A percentile compares a stretch with the other conserved stretches of the same genome.
phyloP scores from a whole-genome alignment of 1,284 basidiomycete genomes.

The Irpex lacteus region DNA sequence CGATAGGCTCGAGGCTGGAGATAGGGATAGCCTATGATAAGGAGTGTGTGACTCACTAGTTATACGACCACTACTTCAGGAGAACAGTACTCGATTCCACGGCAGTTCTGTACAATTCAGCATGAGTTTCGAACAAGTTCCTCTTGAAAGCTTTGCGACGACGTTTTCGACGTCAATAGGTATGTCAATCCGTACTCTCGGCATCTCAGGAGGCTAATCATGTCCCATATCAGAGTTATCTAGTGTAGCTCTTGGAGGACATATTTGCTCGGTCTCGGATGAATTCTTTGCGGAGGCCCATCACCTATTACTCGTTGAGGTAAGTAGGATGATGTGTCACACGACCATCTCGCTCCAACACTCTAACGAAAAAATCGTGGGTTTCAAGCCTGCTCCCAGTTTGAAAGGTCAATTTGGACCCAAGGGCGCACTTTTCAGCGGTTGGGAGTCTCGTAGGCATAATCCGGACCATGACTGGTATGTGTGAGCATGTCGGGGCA shows the following conservation, averaged over 20 bases:
- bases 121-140: conserved; percentile 43
- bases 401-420: conserved; percentile 95
- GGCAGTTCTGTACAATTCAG: not conserved
- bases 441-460: conserved; percentile 93
- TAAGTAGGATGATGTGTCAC: conserved; percentile 33
- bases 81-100: not conserved
- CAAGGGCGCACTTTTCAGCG: conserved; percentile 92
- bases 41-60: not conserved
- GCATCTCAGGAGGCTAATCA: not conserved
- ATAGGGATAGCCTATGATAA: not conserved
- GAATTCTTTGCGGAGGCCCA: conserved; percentile 93
- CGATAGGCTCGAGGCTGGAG: not conserved
- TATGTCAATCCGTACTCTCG: conserved; percentile 22
- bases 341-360: conserved; percentile 1
- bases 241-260: conserved; percentile 80
- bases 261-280: conserved; percentile 80
- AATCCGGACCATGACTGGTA: conserved; percentile 91
- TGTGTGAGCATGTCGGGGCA: conserved; percentile 18
- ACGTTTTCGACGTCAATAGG: conserved; percentile 61
- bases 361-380: not conserved
- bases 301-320: conserved; percentile 83
- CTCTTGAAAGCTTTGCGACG: conserved; percentile 51
- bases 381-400: conserved; percentile 66
- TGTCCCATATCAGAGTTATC: conserved; percentile 70
- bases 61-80: not conserved